These are phyloP conservation scores for Trichoderma afroharzianum DNA, from an alignment of 2,329 filamentous ascomycete species.

Conservation along the genomic window DNA sequence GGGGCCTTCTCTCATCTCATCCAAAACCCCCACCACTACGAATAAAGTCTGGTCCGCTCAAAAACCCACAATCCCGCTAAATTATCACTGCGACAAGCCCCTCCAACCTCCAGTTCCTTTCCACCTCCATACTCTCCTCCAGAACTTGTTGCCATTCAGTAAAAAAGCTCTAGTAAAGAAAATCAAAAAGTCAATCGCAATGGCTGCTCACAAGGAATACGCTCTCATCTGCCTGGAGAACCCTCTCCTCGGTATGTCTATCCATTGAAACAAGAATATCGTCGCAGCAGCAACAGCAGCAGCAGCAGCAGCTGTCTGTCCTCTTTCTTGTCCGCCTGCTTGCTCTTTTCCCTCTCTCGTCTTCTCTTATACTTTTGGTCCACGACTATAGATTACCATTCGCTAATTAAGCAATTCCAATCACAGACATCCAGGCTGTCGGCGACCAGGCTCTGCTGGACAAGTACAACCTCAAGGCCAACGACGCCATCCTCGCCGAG, in stretches of 20 bases:
- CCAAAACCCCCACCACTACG: background rate
- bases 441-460: slow-evolving; percentile 81
- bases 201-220: slow-evolving; percentile 76
- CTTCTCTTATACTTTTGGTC: background rate
- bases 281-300: background rate
- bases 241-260: slow-evolving; percentile 76
- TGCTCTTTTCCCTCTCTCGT: background rate
- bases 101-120: background rate
- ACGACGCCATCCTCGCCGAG: slow-evolving; percentile 96
- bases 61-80: slow-evolving; percentile 7
- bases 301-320: background rate
- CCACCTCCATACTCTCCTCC: background rate
- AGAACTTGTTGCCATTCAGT: background rate
- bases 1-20: background rate
- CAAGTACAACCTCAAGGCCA: slow-evolving; percentile 91
- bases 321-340: background rate
- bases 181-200: slow-evolving; percentile 33
- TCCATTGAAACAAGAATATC: background rate
- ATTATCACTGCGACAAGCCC: background rate
- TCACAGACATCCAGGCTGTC: slow-evolving; percentile 79
- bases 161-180: background rate
- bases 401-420: background rate
- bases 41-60: background rate
- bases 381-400: background rate
- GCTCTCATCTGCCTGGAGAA: slow-evolving; percentile 94